Evolutionary conservation across 169 alveolate species (phyloP).

Genomic region (Plasmodium sp.): DNA sequence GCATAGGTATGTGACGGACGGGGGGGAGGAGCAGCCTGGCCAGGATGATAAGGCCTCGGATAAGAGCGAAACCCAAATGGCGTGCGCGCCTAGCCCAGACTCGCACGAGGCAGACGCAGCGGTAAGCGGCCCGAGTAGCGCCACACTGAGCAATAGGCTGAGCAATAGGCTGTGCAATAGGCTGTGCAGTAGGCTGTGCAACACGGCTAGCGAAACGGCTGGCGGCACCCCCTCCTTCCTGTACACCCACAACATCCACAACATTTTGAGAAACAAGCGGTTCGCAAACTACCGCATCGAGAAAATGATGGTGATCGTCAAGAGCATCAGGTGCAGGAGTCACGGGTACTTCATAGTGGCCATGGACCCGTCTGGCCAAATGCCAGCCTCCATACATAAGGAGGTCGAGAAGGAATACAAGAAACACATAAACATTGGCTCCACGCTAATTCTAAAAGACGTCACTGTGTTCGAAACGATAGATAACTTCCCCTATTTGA

Average conservation of each 20-base stretch:
- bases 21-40: background rate
- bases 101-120: background rate
- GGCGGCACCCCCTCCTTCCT: constrained; percentile 11
- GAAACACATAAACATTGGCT: constrained; percentile 48
- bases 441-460: constrained; percentile 47
- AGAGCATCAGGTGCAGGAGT: constrained; percentile 33
- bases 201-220: background rate
- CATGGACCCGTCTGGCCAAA: constrained; percentile 74
- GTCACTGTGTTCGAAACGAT: constrained; percentile 61
- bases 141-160: too few species aligned
- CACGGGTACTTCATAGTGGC: constrained; percentile 52
- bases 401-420: constrained; percentile 68
- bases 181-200: background rate
- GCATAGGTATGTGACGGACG: constrained; percentile 11
- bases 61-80: background rate
- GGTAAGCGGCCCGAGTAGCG: too few species aligned
- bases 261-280: constrained; percentile 33
- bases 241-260: constrained; percentile 53
- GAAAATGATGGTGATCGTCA: constrained; percentile 41
- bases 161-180: too few species aligned
- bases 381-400: constrained; percentile 73
- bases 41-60: background rate
- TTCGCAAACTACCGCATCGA: constrained; percentile 43
- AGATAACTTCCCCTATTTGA: constrained; percentile 53
- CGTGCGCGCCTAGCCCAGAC: background rate